phyloP scores from a whole-genome alignment of 257 asterid genomes.

The Paraleonurus japonicus region DNA sequence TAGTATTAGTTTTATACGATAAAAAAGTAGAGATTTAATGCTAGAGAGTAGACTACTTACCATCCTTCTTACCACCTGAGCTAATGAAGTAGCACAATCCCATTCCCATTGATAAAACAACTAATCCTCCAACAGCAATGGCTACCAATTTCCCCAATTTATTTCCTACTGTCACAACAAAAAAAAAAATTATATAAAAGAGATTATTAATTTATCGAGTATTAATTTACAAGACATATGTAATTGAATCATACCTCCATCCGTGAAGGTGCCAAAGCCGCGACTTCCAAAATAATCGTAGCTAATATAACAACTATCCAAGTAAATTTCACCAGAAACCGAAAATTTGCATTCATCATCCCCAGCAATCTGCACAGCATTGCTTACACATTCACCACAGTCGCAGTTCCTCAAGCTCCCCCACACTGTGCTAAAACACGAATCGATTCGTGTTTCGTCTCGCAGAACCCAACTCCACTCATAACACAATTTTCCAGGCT shows the following conservation, averaged over 20 bases:
- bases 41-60: slow-evolving; percentile 30
- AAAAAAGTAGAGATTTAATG: not conserved
- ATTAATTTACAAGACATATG: not conserved
- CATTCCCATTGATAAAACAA: slow-evolving; percentile 31
- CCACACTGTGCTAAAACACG: slow-evolving; percentile 51
- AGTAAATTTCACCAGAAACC: slow-evolving; percentile 49
- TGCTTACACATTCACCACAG: slow-evolving; percentile 55
- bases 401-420: slow-evolving; percentile 52
- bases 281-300: slow-evolving; percentile 31
- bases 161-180: not conserved
- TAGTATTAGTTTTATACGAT: too few relatives aligned
- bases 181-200: not conserved
- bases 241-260: slow-evolving; percentile 31
- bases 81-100: slow-evolving; percentile 38
- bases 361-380: slow-evolving; percentile 43
- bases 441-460: slow-evolving; percentile 37
- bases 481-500: slow-evolving; percentile 42
- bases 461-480: slow-evolving; percentile 50
- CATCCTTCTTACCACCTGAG: slow-evolving; percentile 53
- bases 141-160: slow-evolving; percentile 43
- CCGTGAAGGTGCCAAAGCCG: slow-evolving; percentile 13
- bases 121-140: slow-evolving; percentile 54
- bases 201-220: not conserved
- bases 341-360: slow-evolving; percentile 53
- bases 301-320: slow-evolving; percentile 56